Conservation (phyloP, 2,329 filamentous ascomycete genomes). For the Fusarium tuaranense region DNA sequence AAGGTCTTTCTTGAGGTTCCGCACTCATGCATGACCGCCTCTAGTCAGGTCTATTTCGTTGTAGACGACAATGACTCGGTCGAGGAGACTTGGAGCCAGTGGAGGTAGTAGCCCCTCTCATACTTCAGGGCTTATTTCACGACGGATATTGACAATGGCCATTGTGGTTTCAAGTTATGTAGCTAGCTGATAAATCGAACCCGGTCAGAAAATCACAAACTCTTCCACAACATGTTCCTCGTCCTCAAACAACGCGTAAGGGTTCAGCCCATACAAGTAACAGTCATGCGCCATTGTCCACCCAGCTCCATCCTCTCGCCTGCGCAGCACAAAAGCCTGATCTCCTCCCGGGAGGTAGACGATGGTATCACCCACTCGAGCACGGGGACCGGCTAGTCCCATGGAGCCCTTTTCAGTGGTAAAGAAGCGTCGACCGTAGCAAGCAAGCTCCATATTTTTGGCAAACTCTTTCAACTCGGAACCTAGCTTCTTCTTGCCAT, state of each 20-base stretch:
- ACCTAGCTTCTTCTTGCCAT: rapidly evolving
- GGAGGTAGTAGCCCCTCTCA: too few relatives aligned
- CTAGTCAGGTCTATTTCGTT: too few relatives aligned
- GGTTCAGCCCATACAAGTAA: conserved; percentile 13
- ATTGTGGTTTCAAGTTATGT: too few relatives aligned
- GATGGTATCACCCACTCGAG: not conserved
- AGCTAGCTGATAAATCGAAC: too few relatives aligned
- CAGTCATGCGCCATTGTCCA: conserved; percentile 20
- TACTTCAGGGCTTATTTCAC: too few relatives aligned
- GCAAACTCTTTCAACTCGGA: not conserved
- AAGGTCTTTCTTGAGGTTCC: too few relatives aligned
- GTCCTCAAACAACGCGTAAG: conserved; percentile 9
- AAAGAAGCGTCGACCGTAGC: conserved; percentile 16
- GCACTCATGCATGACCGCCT: too few relatives aligned
- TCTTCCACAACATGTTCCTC: conserved; percentile 7
- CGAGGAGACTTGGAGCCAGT: too few relatives aligned
- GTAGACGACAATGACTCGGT: too few relatives aligned
- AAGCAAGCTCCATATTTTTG: not conserved
- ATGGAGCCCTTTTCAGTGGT: conserved; percentile 13
- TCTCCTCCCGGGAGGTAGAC: conserved; percentile 11
- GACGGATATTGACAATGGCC: too few relatives aligned
- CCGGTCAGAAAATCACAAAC: not conserved
- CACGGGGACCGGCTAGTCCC: conserved; percentile 2
- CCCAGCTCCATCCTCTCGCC: rapidly evolving
- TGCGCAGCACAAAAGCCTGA: conserved; percentile 1